These are phyloP conservation scores for Ricinus communis DNA, from an alignment of 345 rosid genomes.

Conservation along the genomic window DNA sequence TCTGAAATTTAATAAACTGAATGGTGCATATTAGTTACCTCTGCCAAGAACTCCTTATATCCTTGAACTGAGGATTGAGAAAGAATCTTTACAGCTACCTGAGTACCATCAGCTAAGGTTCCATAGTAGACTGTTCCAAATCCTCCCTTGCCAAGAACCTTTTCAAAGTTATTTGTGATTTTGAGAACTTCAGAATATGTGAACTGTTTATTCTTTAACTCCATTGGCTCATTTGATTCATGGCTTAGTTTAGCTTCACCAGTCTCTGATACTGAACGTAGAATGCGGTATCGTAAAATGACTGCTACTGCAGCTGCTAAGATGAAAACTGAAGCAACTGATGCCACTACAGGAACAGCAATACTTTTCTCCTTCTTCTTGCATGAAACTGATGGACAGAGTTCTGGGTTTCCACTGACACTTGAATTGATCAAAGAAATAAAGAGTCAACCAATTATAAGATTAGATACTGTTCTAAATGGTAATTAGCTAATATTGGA, in stretches of 20 bases:
- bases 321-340: slow-evolving; percentile 23
- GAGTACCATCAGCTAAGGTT: slow-evolving; percentile 40
- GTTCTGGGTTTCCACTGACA: slow-evolving; percentile 27
- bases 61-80: slow-evolving; percentile 13
- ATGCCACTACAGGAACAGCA: slow-evolving; percentile 26
- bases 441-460: no score
- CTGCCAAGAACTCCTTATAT: slow-evolving; percentile 11
- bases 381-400: slow-evolving; percentile 33
- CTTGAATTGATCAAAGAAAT: slow-evolving; percentile 2
- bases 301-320: slow-evolving; percentile 8
- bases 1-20: no score
- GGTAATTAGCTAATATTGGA: no score
- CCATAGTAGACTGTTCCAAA: slow-evolving; percentile 57
- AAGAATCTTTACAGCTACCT: slow-evolving; percentile 52
- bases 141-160: slow-evolving; percentile 51
- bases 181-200: slow-evolving; percentile 29
- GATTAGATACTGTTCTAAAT: no score
- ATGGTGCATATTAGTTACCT: slow-evolving; percentile 6
- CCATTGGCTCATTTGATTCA: not conserved
- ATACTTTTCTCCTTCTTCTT: slow-evolving; percentile 2
- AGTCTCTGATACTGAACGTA: not conserved
- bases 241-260: not conserved
- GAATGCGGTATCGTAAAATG: not conserved
- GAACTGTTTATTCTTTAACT: slow-evolving; percentile 27
- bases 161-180: slow-evolving; percentile 43